Evolutionary conservation across 768 basidiomycete genomes (phyloP), one percentile per base, ranked within the genome.

Genomic region (Lentinus brumalis): DNA sequence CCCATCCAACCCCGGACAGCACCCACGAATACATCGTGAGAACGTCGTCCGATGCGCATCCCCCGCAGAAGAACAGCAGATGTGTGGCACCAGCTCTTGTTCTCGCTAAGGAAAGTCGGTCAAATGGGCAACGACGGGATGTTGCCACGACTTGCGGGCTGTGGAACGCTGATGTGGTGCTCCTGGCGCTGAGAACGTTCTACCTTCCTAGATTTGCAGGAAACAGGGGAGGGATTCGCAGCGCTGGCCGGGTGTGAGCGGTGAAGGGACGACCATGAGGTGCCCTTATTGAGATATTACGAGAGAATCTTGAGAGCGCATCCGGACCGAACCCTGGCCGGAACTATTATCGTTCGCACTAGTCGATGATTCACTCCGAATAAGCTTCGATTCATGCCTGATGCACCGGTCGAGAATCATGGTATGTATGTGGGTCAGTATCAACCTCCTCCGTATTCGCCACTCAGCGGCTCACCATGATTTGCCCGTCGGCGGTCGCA

Each of bases 161-260:
- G 44, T 47, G 31, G 29, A 8, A 10, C 30, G 40, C 44, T 30
- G 29, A 8, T 49, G 21, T 49, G 21, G 46, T 12, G 21, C 18
- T 12, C 21, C 29, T 11, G 42, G 42, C 15, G 42, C 42, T 26
- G 46, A 29, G 21, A 21, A 44, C 51, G 50, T 14, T n/a, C 39
- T 44, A 7, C 54, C 31, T 52, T 35, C 49, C 32, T 51, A 41
- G 60, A 61, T 61, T 61, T 52, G 54, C 60, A 35, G 35, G 55
- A 44, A 51, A 56, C 38, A 45, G 42, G 14, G 45, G 54, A 53
- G 31, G 8, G 60, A 61, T 61, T 56, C 32, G 29, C 60, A 35
- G 41, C 46, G 49, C 50, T 51, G 18, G 54, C 60, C 60, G 60
- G 8, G 42, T 61, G 60, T n/a, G 60, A 61, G 54, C 60, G 60